These are phyloP conservation scores for Colletotrichum sp. DNA, from an alignment of 2,329 filamentous ascomycete genomes.

Conservation along the genomic window DNA sequence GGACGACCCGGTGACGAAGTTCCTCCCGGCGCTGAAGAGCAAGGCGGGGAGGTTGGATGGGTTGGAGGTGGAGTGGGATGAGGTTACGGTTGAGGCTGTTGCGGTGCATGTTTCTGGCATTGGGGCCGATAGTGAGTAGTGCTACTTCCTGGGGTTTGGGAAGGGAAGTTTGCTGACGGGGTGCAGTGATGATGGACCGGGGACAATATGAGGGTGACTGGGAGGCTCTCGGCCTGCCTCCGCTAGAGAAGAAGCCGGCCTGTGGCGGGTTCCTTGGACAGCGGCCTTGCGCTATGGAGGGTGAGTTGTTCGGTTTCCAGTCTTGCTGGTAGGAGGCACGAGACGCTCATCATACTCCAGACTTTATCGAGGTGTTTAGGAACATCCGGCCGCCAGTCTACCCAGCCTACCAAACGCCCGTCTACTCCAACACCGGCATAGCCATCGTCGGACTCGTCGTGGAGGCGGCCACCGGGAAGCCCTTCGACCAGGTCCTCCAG, in stretches of 20 bases:
- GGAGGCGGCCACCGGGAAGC: conserved; percentile 45
- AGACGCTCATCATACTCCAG: neutral
- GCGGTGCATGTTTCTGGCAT: conserved; percentile 52
- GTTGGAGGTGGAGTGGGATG: conserved; percentile 45
- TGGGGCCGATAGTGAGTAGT: conserved; percentile 37
- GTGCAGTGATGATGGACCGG: conserved; percentile 37
- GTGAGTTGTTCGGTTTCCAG: neutral
- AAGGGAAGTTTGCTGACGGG: neutral
- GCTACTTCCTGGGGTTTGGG: neutral
- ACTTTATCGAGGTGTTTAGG: conserved; percentile 31
- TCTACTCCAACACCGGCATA: conserved; percentile 55
- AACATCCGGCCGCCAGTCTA: conserved; percentile 41
- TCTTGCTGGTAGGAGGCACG: no score
- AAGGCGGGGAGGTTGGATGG: conserved; percentile 29
- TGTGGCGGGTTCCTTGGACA: conserved; percentile 41
- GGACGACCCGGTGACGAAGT: conserved; percentile 49
- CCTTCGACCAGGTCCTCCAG: conserved; percentile 43
- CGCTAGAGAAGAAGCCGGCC: conserved; percentile 30
- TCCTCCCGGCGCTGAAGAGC: conserved; percentile 42
- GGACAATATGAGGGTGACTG: conserved; percentile 31
- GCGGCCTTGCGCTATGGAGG: conserved; percentile 31
- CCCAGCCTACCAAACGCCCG: conserved; percentile 45
- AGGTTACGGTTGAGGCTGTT: conserved; percentile 50
- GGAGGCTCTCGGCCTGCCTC: conserved; percentile 36
- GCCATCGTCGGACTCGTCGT: conserved; percentile 49